Evolutionary conservation across 768 basidiomycete genomes (phyloP).

Genomic region (Russula vinacea): DNA sequence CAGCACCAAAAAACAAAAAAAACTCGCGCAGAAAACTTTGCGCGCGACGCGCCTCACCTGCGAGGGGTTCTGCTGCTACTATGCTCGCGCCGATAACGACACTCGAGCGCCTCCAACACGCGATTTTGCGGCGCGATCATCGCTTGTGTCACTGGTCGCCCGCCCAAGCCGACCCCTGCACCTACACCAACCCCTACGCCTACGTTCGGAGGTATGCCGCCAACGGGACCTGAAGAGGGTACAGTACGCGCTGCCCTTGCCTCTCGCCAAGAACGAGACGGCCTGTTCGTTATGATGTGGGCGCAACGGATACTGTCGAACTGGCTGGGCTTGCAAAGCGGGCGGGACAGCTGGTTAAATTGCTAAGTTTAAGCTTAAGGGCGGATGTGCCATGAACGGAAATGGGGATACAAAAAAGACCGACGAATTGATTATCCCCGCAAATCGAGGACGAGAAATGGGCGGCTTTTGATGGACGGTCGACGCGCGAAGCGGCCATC

Average conservation of each 20-base stretch:
- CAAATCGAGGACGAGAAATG: conserved; percentile 66
- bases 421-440: conserved; percentile 61
- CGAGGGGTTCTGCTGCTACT: conserved; percentile 34
- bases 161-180: conserved; percentile 3
- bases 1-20: background rate
- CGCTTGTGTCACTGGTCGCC: conserved; percentile 46
- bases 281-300: conserved; percentile 60
- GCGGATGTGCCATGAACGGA: too few relatives aligned
- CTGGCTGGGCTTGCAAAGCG: conserved; percentile 54
- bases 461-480: conserved; percentile 64
- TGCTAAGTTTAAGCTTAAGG: too few relatives aligned
- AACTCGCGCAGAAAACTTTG: background rate
- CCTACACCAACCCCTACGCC: conserved; percentile 11
- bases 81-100: conserved; percentile 42
- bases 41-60: conserved; percentile 8
- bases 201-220: conserved; percentile 17
- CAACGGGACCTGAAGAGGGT: conserved; percentile 10
- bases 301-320: conserved; percentile 70
- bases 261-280: conserved; percentile 68
- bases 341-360: conserved; percentile 54
- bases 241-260: conserved; percentile 60
- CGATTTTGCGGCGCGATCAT: conserved; percentile 71
- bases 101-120: conserved; percentile 69
- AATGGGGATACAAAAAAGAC: conserved; percentile 34
- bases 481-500: conserved; percentile 58